Percentiles rank a stretch among this genome's conserved stretches.
Conservation (phyloP, 257 asterid species). For the Mitragyna speciosa region DNA sequence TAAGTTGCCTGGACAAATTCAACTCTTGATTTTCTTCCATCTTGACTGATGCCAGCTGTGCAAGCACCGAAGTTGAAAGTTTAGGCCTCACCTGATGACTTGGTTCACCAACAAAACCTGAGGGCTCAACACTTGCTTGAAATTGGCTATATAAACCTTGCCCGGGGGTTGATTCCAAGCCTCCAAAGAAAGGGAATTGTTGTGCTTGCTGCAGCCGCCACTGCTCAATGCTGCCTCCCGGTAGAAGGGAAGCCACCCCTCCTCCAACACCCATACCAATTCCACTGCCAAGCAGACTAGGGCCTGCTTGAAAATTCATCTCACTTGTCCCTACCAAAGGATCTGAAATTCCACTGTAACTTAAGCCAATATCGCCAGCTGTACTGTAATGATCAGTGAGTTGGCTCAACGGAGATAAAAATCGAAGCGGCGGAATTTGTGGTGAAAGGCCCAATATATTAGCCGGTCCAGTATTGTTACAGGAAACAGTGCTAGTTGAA, state of each 20-base stretch:
- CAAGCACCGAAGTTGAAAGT: slow-evolving; percentile 41
- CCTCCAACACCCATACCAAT: slow-evolving; percentile 17
- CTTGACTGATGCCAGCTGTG: slow-evolving; percentile 56
- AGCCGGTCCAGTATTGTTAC: slow-evolving; percentile 29
- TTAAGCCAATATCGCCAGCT: slow-evolving; percentile 39
- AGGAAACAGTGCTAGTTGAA: slow-evolving; percentile 50
- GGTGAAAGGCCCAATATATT: slow-evolving; percentile 41
- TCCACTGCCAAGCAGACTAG: slow-evolving; percentile 33
- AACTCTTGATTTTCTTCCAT: slow-evolving; percentile 59
- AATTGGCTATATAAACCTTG: slow-evolving; percentile 38
- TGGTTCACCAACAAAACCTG: slow-evolving; percentile 43
- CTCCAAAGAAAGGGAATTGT: slow-evolving; percentile 66
- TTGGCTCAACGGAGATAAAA: slow-evolving; percentile 66
- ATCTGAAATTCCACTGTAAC: slow-evolving; percentile 45
- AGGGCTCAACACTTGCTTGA: slow-evolving; percentile 34
- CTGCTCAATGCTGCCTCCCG: slow-evolving; percentile 52
- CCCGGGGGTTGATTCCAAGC: slow-evolving; percentile 42
- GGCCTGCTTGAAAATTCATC: slow-evolving; percentile 46
- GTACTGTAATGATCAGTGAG: slow-evolving; percentile 41
- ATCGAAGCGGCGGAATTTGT: slow-evolving; percentile 53
- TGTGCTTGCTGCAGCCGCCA: slow-evolving; percentile 64
- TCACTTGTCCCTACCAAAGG: slow-evolving; percentile 39
- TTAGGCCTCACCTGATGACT: slow-evolving; percentile 48
- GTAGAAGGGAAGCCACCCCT: slow-evolving; percentile 39
- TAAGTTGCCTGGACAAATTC: slow-evolving; percentile 51